Evolutionary conservation across 2,329 filamentous ascomycete species (phyloP).

Genomic region (Lomentospora prolificans): DNA sequence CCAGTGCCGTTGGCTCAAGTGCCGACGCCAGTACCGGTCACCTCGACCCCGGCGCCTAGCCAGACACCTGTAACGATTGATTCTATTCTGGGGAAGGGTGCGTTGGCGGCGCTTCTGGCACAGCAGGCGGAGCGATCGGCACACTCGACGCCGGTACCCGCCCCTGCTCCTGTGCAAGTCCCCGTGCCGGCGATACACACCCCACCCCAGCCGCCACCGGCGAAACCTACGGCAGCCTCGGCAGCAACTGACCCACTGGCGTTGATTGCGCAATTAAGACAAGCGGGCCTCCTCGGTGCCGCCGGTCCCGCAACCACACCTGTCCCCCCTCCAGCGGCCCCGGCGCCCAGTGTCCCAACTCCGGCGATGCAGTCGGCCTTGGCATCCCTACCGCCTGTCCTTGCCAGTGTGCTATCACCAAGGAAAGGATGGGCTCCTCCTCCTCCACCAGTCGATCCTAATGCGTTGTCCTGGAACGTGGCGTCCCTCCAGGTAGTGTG

Average conservation of each 20-base stretch:
- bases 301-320: constrained; percentile 26
- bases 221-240: constrained; percentile 26
- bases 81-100: constrained; percentile 48
- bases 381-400: constrained; percentile 17
- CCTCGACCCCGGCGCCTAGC: constrained; percentile 19
- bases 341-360: constrained; percentile 17
- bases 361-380: constrained; percentile 17
- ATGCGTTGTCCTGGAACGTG: constrained; percentile 42
- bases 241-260: constrained; percentile 40
- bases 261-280: constrained; percentile 57
- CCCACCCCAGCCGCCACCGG: constrained; percentile 16
- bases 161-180: constrained; percentile 12
- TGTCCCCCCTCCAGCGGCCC: constrained; percentile 20
- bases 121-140: constrained; percentile 42
- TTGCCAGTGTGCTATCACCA: constrained; percentile 25
- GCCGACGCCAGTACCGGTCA: constrained; percentile 16
- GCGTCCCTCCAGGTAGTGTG: constrained; percentile 63
- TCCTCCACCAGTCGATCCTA: constrained; percentile 13
- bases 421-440: constrained; percentile 13
- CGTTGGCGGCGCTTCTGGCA: constrained; percentile 49
- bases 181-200: constrained; percentile 9
- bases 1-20: constrained; percentile 12
- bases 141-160: constrained; percentile 33
- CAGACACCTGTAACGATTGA: constrained; percentile 36
- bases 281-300: constrained; percentile 54